These are phyloP conservation scores for Pyrenophora graminea DNA, from an alignment of 2,329 filamentous ascomycete genomes.

Conservation along the genomic window DNA sequence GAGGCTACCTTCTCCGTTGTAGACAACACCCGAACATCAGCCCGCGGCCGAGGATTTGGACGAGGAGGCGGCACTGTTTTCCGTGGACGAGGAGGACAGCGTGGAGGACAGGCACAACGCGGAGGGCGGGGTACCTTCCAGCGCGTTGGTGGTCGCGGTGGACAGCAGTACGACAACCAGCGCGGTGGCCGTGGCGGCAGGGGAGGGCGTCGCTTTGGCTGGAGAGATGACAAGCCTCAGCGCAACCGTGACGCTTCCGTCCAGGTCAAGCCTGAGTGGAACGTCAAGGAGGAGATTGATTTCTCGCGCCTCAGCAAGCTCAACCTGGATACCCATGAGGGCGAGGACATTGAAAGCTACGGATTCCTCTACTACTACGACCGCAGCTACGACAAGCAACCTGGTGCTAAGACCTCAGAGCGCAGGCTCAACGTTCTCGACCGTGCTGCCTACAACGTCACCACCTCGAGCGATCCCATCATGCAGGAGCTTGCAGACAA, in stretches of 20 bases:
- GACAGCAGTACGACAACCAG: constrained; percentile 73
- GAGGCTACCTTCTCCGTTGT: constrained; percentile 98
- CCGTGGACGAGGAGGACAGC: constrained; percentile 71
- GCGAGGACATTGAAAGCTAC: constrained; percentile 92
- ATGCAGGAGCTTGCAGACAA: constrained; percentile 97
- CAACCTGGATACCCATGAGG: constrained; percentile 91
- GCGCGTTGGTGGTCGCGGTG: constrained; percentile 68
- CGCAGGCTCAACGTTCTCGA: constrained; percentile 87
- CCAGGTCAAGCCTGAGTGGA: constrained; percentile 95
- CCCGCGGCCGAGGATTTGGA: constrained; percentile 79
- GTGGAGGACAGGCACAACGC: constrained; percentile 75
- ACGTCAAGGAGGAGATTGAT: constrained; percentile 96
- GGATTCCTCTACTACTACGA: constrained; percentile 99
- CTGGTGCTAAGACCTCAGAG: constrained; percentile 81
- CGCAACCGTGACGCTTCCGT: constrained; percentile 95
- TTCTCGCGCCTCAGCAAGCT: constrained; percentile 94
- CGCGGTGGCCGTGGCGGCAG: constrained; percentile 69
- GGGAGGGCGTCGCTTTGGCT: constrained; percentile 87
- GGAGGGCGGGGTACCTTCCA: constrained; percentile 74
- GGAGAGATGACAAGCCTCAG: constrained; percentile 98
- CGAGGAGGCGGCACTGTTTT: constrained; percentile 89
- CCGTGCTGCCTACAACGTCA: constrained; percentile 96
- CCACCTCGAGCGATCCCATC: constrained; percentile 91
- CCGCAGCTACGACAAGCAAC: constrained; percentile 89
- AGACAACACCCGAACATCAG: constrained; percentile 86